phyloP scores from a whole-genome alignment of 148 eudicot species.

The Polygonum maritimum region DNA sequence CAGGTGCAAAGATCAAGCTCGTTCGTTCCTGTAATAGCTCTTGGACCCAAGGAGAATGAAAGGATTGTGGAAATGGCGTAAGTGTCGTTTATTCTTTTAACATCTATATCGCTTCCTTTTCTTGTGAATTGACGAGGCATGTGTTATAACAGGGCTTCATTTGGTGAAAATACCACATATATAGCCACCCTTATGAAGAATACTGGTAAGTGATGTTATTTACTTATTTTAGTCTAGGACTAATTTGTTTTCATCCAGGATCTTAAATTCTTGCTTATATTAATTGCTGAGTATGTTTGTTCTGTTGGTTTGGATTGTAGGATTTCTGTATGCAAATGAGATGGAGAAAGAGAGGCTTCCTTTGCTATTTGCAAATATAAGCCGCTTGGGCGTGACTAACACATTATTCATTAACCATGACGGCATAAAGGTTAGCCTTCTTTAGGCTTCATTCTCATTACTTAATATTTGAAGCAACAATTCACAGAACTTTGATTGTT shows the following conservation, averaged over 20 bases:
- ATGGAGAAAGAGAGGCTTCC: slow-evolving; percentile 61
- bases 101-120: not conserved
- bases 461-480: not conserved
- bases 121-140: slow-evolving; percentile 3
- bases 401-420: slow-evolving; percentile 77
- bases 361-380: slow-evolving; percentile 73
- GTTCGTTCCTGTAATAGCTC: slow-evolving; percentile 86
- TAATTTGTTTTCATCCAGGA: not conserved
- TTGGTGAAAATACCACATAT: slow-evolving; percentile 95
- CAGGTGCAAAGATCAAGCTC: slow-evolving; percentile 92
- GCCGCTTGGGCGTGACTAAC: slow-evolving; percentile 97
- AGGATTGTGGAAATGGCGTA: slow-evolving; percentile 87
- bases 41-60: slow-evolving; percentile 90
- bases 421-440: slow-evolving; percentile 67
- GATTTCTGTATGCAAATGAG: slow-evolving; percentile 48
- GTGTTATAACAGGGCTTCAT: slow-evolving; percentile 66
- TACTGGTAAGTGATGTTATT: slow-evolving; percentile 40
- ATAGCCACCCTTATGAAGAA: slow-evolving; percentile 90
- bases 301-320: slow-evolving; percentile 37
- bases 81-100: slow-evolving; percentile 18
- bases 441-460: not conserved
- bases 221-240: not conserved
- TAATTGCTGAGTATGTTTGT: not conserved
- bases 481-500: not conserved
- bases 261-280: not conserved